Base-by-base conservation (phyloP, 2,329 filamentous ascomycete genomes). In the Beauveria scarabaeidicola region DNA sequence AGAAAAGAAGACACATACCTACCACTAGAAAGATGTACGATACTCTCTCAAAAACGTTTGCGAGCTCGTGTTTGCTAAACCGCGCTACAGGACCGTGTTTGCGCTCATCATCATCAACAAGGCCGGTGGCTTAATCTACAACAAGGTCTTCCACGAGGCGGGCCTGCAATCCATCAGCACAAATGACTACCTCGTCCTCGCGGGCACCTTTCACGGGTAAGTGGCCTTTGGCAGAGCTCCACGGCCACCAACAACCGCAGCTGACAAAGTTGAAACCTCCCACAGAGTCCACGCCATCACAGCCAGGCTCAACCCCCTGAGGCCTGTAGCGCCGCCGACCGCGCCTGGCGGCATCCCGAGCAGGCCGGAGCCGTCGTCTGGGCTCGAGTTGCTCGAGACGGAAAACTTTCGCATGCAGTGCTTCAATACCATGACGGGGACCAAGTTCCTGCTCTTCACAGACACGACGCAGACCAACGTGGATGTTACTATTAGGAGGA, bases 41-140 rank as follows among this genome's bases (percentile, higher is more conserved):
- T n/a, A 25, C 3, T 41, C 36, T 32, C 8, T 1, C 3, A 1
- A 32, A 4, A 17, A 8, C 4, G 2, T 11, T 13, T 3, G 38
- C 8, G 25, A 1, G 19, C 21, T 56, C 10, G 41, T 48, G 7
- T n/a, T 38, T n/a, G 19, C 53, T 60, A 32, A 55, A 56, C n/a
- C n/a, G n/a, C 46, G 32, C 36, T 52, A 57, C 66, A 97, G 92
- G 94, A 90, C 91, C 65, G 89, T 99, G 73, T 94, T 95, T 74
- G 87, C 92, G 61, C 87, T 99, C 70, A 91, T 97, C 73, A 88
- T 99, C 73, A 96, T 99, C 79, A 97, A 97, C 81, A 99, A 99
- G 82, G 92, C 94, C 64, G 94, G 92, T 62, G 94, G 94, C 68
- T 83, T 99, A 58, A 87, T 99, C 75, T 99, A 96, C 80, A 93